Conservation (phyloP, 2,329 filamentous ascomycete genomes). For the Pestalotiopsis sp. region DNA sequence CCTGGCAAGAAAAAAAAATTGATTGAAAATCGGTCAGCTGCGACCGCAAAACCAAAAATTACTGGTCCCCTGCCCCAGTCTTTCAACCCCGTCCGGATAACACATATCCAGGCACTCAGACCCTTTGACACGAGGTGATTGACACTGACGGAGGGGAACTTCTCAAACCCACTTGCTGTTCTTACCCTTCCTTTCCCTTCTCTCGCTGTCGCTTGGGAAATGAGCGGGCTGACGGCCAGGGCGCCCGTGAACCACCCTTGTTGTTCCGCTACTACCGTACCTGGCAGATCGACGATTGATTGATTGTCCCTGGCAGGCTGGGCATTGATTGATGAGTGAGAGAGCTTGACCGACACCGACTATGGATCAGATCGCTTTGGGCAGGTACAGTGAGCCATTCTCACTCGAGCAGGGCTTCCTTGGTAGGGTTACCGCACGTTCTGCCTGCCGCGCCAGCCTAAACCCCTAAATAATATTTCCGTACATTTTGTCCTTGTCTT, state of each 20-base stretch:
- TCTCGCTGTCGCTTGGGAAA: neutral
- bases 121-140: neutral
- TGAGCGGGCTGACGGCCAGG: neutral
- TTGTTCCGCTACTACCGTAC: neutral
- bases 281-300: neutral
- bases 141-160: neutral
- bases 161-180: neutral
- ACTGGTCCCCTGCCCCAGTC: neutral
- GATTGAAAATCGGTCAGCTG: too few species aligned
- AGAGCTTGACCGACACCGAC: neutral
- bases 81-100: neutral
- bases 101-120: neutral
- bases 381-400: too few species aligned
- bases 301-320: neutral
- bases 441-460: too few species aligned
- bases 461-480: too few species aligned
- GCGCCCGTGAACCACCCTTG: neutral
- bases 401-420: too few species aligned
- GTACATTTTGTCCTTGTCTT: too few species aligned
- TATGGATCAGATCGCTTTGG: neutral
- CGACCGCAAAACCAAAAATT: neutral
- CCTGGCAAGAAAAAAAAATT: too few species aligned
- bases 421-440: too few species aligned
- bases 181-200: neutral
- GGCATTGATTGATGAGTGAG: neutral